phyloP scores from a whole-genome alignment of 345 rosid species.

The Geranium rotundifolium region DNA sequence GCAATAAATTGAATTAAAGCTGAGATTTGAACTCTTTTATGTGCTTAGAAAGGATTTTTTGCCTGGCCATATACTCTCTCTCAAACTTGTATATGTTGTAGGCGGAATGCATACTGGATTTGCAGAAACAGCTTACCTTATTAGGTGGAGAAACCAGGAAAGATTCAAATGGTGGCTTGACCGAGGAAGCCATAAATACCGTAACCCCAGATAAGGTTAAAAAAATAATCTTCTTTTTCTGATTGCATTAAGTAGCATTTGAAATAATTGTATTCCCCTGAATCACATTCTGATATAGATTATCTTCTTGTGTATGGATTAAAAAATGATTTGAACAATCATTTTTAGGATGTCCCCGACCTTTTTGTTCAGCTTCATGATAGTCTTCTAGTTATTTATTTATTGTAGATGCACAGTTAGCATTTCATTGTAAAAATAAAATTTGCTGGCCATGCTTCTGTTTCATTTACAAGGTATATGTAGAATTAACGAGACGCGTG shows the following conservation, averaged over 20 bases:
- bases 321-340: too few species aligned
- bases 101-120: slow-evolving; percentile 74
- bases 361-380: too few species aligned
- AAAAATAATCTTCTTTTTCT: slow-evolving; percentile 2
- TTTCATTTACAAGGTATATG: not conserved
- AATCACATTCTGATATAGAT: not conserved
- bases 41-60: not conserved
- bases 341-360: too few species aligned
- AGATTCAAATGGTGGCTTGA: slow-evolving; percentile 47
- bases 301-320: too few species aligned
- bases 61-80: not conserved
- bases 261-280: not conserved
- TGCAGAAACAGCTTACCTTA: slow-evolving; percentile 88
- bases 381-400: too few species aligned
- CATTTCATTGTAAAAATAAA: too few species aligned
- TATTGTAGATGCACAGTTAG: too few species aligned
- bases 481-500: slow-evolving; percentile 74
- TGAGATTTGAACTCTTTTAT: not conserved
- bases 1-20: not conserved
- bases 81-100: slow-evolving; percentile 16
- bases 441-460: too few species aligned
- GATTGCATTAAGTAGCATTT: not conserved
- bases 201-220: slow-evolving; percentile 70
- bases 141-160: slow-evolving; percentile 59
- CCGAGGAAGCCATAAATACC: slow-evolving; percentile 52